Evolutionary conservation across 1,284 basidiomycete species (phyloP).

Genomic region (Ustilago vetiveriae): DNA sequence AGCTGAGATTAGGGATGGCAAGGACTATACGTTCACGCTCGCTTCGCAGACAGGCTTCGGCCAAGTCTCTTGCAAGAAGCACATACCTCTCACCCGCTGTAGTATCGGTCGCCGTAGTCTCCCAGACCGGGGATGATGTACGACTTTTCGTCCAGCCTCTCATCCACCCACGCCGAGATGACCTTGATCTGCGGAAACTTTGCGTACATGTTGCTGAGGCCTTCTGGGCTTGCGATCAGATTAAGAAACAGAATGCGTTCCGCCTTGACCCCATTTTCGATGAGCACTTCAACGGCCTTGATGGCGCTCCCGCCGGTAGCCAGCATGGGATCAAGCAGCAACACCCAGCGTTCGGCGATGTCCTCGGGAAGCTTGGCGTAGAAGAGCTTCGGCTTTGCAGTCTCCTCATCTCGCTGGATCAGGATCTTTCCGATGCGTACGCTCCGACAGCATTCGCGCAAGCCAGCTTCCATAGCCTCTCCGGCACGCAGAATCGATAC

Average conservation of each 20-base stretch:
- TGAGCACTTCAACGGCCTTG: constrained; percentile 93
- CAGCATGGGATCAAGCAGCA: constrained; percentile 96
- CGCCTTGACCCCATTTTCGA: constrained; percentile 80
- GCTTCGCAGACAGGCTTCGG: no score
- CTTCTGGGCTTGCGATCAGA: constrained; percentile 91
- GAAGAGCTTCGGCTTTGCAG: constrained; percentile 67
- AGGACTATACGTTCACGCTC: no score
- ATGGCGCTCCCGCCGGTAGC: constrained; percentile 95
- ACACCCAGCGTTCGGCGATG: constrained; percentile 87
- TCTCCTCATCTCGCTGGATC: constrained; percentile 64
- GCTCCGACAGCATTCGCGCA: constrained; percentile 84
- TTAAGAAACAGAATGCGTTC: constrained; percentile 95
- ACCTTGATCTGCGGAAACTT: constrained; percentile 84
- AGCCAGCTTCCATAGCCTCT: constrained; percentile 72
- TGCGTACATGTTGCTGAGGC: constrained; percentile 81
- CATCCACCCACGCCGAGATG: constrained; percentile 94
- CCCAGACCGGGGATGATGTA: constrained; percentile 67
- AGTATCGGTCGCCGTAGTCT: constrained; percentile 65
- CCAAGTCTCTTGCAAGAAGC: no score
- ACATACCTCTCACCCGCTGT: constrained; percentile 49
- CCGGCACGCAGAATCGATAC: constrained; percentile 68
- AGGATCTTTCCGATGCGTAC: constrained; percentile 69
- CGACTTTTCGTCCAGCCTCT: constrained; percentile 82
- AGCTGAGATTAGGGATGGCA: no score
- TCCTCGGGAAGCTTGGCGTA: constrained; percentile 87